Evolutionary conservation across 768 basidiomycete species (phyloP), one percentile per base, ranked within the genome.

Genomic region (Lactarius quietus): DNA sequence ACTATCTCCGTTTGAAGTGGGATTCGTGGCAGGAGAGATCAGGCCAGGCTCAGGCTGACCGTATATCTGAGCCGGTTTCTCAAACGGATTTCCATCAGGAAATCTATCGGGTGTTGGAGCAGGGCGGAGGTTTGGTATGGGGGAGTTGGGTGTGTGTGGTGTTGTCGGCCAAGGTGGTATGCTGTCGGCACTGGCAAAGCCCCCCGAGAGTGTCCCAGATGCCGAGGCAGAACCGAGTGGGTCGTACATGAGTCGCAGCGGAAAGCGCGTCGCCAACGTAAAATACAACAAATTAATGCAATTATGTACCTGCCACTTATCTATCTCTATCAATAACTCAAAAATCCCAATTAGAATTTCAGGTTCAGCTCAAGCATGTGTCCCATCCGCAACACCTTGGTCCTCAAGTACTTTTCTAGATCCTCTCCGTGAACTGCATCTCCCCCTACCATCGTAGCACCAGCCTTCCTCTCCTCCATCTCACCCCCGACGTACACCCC

Each of bases 301-400:
- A 43, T 62, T 56, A 63, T 18, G 35, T 55, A 35, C 18, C 41
- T 20, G 9, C 23, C 38, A 8, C 33, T 33, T 33, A 33, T 33
- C 48, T 48, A 51, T 51, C 59, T 31, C 59, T 45, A 55, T 33
- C 18, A 35, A 56, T 53, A 59, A 29, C 28, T 26, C 53, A 54
- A n/a, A 53, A 17, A 28, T 29, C 29, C n/a, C 29, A 55, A 35
- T 35, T 33, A 55, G 12, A 33, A 36, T 41, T 9, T 14, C 36
- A 15, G 3, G 26, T 73, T 59, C 60, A 89, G 73, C 36, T 88
- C 86, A 31, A 97, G 78, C 79, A 96, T 87, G 74, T 99, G 97
- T 15, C 97, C 97, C 97, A 99, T 99, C 66, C 90, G 83, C 73
- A 93, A 78, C n/a, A 98, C 87, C 76, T 99, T 99, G 43, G 97